Evolutionary conservation across 768 basidiomycete species (phyloP), one percentile per base, ranked within the genome.

Genomic region (Thelephora ganbajun): DNA sequence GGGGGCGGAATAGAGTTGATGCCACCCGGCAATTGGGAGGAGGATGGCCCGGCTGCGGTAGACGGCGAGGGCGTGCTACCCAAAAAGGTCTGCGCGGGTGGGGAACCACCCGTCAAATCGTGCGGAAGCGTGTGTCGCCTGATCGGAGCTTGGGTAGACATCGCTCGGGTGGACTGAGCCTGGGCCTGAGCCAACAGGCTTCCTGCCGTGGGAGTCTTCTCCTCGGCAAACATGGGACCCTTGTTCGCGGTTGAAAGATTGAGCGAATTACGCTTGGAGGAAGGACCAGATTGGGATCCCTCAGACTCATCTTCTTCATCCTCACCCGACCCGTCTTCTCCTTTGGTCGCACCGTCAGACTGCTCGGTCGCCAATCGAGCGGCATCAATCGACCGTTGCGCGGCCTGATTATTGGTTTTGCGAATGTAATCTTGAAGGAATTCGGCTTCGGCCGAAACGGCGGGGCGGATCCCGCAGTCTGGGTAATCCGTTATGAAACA

Each of bases 351-450:
- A 19, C 14, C 36, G 48, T 83, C 83, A n/a, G 76, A 69, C 41
- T 80, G 77, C 55, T 84, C 84, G 51, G 78, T 77, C 9, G 80
- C 79, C 36, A 74, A 66, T 37, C 83, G 80, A 35, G 79, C 77
- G n/a, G 82, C 80, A 53, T 82, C 84, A 53, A 80, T 72, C 26
- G 83, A 81, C 45, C 75, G 70, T 60, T 86, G 83, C 6, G 77
- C 83, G 6, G 87, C 82, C 55, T 72, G 82, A 61, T 89, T 89
- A 67, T 91, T 91, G 4, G 88, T 85, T 61, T 87, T 88, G 56
- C 86, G 84, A 54, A 90, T 85, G 63, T 89, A 91, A 55, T 90
- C 88, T 61, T 90, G 88, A 20, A 91, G 74, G 74, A 86, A 91
- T 65, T 91, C 88, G 53, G 86, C 86, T 69, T 91, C 88, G 34